These are phyloP conservation scores for Euphrasia arctica DNA, from an alignment of 305 asterid genomes.

Conservation along the genomic window DNA sequence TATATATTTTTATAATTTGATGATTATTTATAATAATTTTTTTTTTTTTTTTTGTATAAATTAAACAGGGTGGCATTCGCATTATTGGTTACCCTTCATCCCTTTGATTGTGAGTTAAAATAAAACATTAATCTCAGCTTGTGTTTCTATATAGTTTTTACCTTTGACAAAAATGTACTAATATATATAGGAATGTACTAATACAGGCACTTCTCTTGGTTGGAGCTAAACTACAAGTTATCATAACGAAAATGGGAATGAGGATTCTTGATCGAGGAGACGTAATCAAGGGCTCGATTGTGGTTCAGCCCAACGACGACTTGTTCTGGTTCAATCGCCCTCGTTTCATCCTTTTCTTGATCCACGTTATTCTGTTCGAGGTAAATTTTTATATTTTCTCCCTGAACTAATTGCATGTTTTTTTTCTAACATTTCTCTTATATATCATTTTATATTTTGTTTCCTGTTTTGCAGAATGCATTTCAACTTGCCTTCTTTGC, in stretches of 20 bases:
- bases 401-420: background rate
- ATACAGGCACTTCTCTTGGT: slow-evolving; percentile 50
- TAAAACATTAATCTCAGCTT: too few species aligned
- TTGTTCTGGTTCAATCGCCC: slow-evolving; percentile 69
- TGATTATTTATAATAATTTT: background rate
- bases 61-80: slow-evolving; percentile 56
- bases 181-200: background rate
- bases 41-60: slow-evolving; percentile 8
- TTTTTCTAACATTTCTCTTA: too few species aligned
- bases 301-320: slow-evolving; percentile 58
- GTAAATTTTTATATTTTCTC: slow-evolving; percentile 24
- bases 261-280: slow-evolving; percentile 64
- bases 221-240: slow-evolving; percentile 59
- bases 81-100: slow-evolving; percentile 69
- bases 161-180: background rate
- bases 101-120: slow-evolving; percentile 56
- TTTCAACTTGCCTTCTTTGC: slow-evolving; percentile 70
- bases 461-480: slow-evolving; percentile 53
- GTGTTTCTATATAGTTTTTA: background rate
- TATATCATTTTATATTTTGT: slow-evolving; percentile 1
- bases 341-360: slow-evolving; percentile 46
- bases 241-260: slow-evolving; percentile 65
- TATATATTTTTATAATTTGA: background rate
- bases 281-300: slow-evolving; percentile 49
- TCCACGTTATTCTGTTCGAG: slow-evolving; percentile 58